Evolutionary conservation across 257 asterid species (phyloP).

Genomic region (Ballota nigra): DNA sequence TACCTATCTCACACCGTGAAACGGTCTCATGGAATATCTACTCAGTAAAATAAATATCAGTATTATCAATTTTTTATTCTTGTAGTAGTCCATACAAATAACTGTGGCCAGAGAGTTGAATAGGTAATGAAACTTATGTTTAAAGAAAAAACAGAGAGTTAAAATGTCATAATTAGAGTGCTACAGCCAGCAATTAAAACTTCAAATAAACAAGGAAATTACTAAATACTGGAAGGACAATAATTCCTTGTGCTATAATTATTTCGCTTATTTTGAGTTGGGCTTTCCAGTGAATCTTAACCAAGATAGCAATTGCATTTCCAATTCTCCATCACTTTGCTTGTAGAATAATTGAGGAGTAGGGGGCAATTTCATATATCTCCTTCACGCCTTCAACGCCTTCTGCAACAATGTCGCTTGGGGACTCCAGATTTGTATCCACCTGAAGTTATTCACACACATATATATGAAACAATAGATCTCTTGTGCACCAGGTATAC

Average conservation of each 20-base stretch:
- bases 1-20: too few relatives aligned
- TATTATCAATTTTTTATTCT: too few relatives aligned
- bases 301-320: background rate
- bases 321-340: slow-evolving; percentile 38
- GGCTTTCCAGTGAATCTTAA: background rate
- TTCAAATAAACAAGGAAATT: background rate
- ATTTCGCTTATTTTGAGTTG: background rate
- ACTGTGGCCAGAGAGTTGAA: too few relatives aligned
- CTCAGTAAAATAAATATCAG: too few relatives aligned
- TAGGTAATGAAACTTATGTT: too few relatives aligned
- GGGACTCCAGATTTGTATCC: slow-evolving; percentile 83
- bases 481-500: too few relatives aligned
- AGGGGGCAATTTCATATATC: slow-evolving; percentile 64
- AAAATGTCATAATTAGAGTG: background rate
- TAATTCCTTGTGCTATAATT: background rate
- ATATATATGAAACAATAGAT: background rate
- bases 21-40: too few relatives aligned
- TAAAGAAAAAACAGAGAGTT: too few relatives aligned
- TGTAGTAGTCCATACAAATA: too few relatives aligned
- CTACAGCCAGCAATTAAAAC: background rate
- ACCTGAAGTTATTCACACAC: slow-evolving; percentile 50
- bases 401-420: slow-evolving; percentile 57
- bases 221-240: background rate
- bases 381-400: slow-evolving; percentile 62
- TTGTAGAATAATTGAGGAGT: slow-evolving; percentile 72